Base-by-base conservation (phyloP, 1,284 basidiomycete species). In the Tilletia indica region DNA sequence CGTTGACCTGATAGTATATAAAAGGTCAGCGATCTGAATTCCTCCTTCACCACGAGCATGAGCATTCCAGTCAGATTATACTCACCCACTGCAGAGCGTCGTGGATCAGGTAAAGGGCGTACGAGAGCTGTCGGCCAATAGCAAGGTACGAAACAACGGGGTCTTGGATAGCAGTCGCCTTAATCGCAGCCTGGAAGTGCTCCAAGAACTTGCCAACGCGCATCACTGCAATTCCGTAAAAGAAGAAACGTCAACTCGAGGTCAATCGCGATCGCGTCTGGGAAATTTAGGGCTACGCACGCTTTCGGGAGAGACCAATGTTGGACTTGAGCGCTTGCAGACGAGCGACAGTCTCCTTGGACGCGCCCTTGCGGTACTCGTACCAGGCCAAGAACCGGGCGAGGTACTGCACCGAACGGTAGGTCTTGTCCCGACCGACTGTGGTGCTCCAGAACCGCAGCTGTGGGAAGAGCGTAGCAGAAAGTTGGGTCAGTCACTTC, bases 181-280 rank as follows among this genome's bases (percentile, higher is more conserved):
- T 92, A 71, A 97, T 87, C 31, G 93, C 94, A 2, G 93, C 90
- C 85, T 99, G 97, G 21, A 97, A 88, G 86, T 97, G 94, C 85
- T 99, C 96, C 75, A 97, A 80, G 39, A 94, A 94, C 86, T 97
- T 97, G 80, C 94, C 93, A 69, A 98, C 87, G 25, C 96, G 89
- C 88, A 98, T 88, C 68, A 97, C 94, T 97, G 81, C 8, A 64
- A 39, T 2, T 31, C 25, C 25, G 34, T 12, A 58, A 1, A 12
- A 14, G 3, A 25, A n/a, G 2, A 5, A 58, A 9, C 51, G 16
- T 54, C 51, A 54, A 4, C 21, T 54, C 25, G 25, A 31, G 25
- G 25, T 31, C 25, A 31, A 31, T 31, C 25, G 25, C 25, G 25
- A 67, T 5, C 45, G 42, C 38, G n/a, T 16, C 58, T 1, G 38